Conservation (phyloP, 208 protist species). For the Phytomonas francai region DNA sequence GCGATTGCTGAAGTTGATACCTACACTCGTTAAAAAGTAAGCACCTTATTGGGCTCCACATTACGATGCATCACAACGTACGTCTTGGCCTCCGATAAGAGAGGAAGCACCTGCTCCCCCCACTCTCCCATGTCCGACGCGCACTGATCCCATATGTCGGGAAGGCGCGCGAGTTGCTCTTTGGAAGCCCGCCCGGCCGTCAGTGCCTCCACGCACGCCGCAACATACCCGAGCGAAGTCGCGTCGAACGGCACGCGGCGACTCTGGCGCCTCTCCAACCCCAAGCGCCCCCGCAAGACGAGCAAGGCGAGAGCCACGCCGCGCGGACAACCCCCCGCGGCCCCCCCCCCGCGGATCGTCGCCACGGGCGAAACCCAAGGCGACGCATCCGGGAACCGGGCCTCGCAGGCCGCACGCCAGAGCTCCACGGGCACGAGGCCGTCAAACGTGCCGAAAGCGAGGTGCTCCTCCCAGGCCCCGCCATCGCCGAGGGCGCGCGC, state of each 20-base stretch:
- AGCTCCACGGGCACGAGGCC: constrained; percentile 24
- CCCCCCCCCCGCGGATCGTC: neutral
- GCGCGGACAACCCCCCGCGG: neutral
- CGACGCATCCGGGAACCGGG: constrained; percentile 2
- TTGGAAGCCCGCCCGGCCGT: neutral
- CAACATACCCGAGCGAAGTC: neutral
- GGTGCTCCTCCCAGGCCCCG: constrained; percentile 28
- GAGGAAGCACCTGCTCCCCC: neutral
- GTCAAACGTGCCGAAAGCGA: constrained; percentile 31
- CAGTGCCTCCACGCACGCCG: neutral
- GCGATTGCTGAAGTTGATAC: no score
- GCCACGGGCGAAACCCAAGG: no score
- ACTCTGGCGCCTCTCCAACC: neutral
- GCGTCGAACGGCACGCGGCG: neutral
- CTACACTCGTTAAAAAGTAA: neutral
- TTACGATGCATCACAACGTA: neutral
- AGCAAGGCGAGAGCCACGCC: neutral
- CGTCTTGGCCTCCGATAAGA: neutral
- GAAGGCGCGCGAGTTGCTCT: no score
- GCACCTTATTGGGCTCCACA: neutral
- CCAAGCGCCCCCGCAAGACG: neutral
- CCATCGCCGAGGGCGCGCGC: neutral
- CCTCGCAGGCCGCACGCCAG: constrained; percentile 31
- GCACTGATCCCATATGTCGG: no score
- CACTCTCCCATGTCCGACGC: no score